Base-by-base conservation (phyloP, 1,139 yeast genomes). In the Blastobotrys proliferans region DNA sequence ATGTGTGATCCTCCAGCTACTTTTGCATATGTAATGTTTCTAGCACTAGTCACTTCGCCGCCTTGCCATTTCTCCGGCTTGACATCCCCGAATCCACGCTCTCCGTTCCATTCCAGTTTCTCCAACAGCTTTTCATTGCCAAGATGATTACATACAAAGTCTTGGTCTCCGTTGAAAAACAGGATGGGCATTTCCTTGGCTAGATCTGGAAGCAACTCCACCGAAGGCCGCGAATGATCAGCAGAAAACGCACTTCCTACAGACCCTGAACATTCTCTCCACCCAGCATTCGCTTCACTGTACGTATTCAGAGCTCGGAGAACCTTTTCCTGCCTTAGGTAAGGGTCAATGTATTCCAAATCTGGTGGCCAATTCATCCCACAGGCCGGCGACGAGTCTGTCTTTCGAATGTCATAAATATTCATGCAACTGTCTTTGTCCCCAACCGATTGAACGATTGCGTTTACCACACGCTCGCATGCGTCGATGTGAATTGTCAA, bases 351-450 rank as follows among this genome's bases (percentile, higher is more conserved):
- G 38, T 66, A 53, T 0, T 64, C 67, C 50, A 90, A 67, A 51
- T 79, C 92, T 19, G 76, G 76, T 0, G 99, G 99, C 99, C 99
- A 92, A 59, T 84, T 83, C 79, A 79, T 74, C 4, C 98, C 98
- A 66, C 99, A 92, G 0, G 84, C 68, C 0, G 97, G 97, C 54
- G 68, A 87, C 0, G 78, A 63, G 59, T 92, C 97, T 25, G 66
- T 69, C 43, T 83, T 67, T 26, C 84, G 73, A 45, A 78, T 76
- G 61, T 92, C 95, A 62, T 92, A 92, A 74, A 87, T 80, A 62
- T 92, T 92, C 53, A 77, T 56, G 60, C 98, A 90, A 2, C 60
- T 53, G 13, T 67, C 60, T 6, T 49, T 43, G 3, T 47, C 48
- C n/a, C n/a, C n/a, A n/a, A n/a, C n/a, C n/a, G n/a, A n/a, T n/a